Evolutionary conservation across 495 filamentous ascomycete species (phyloP).

Genomic region (Penicillium mononematosum): DNA sequence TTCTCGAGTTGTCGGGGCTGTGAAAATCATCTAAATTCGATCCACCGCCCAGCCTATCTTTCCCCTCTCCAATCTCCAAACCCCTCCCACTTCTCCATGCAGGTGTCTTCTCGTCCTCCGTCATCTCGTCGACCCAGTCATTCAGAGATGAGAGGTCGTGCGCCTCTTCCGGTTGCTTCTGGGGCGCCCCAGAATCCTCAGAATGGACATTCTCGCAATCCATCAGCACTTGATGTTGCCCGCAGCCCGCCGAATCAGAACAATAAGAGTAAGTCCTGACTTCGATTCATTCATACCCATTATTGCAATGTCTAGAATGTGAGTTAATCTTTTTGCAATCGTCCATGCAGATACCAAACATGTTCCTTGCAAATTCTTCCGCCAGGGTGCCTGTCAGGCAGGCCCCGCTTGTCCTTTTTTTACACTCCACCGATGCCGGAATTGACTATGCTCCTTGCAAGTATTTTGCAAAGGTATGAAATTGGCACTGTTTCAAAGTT

Average conservation of each 20-base stretch:
- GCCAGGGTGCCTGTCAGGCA: conserved; percentile 92
- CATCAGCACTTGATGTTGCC: conserved; percentile 47
- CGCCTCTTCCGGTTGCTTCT: conserved; percentile 42
- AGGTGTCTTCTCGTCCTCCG: conserved; percentile 28
- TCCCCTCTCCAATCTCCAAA: conserved; percentile 15
- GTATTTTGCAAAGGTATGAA: conserved; percentile 91
- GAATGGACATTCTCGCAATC: conserved; percentile 50
- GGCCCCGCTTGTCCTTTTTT: conserved; percentile 95
- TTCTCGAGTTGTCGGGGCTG: background rate
- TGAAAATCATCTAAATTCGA: background rate
- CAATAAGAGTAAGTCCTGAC: conserved; percentile 64
- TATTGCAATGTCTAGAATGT: background rate
- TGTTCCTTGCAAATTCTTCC: conserved; percentile 99
- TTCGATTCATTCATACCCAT: background rate
- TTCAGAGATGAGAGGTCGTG: conserved; percentile 47
- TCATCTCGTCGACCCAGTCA: conserved; percentile 23
- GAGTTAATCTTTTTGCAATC: conserved; percentile 22
- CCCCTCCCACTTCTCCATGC: conserved; percentile 21
- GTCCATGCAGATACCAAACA: conserved; percentile 77
- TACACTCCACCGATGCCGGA: conserved; percentile 79
- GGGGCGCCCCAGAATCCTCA: conserved; percentile 41
- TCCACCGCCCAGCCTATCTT: conserved; percentile 21
- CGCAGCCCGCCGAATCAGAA: conserved; percentile 74
- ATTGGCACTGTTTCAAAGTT: background rate
- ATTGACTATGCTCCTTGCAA: conserved; percentile 88